Percentiles rank a stretch among this genome's conserved stretches.
These are phyloP conservation scores for Neltuma alba DNA, from an alignment of 306 rosid species.

Conservation along the genomic window DNA sequence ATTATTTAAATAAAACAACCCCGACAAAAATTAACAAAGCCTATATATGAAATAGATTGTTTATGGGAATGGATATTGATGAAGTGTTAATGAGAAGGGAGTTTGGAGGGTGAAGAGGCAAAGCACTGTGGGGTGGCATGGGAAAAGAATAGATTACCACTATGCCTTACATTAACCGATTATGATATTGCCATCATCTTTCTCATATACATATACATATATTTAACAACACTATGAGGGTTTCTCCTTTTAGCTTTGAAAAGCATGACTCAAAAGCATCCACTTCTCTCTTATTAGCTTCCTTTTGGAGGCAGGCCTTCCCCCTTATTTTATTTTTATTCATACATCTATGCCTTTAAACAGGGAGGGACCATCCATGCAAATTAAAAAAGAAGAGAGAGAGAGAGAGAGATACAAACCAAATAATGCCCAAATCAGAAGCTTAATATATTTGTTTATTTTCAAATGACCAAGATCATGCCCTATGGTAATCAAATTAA, in stretches of 20 bases:
- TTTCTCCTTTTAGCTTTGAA: conserved; percentile 35
- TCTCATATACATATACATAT: background rate
- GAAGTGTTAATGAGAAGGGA: background rate
- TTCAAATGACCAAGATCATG: conserved; percentile 12
- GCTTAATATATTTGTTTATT: conserved; percentile 16
- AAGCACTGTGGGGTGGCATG: conserved; percentile 29
- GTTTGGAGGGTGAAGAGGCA: conserved; percentile 38
- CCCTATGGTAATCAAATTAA: conserved; percentile 20
- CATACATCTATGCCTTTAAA: background rate
- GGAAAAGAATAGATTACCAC: conserved; percentile 52
- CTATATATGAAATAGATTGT: too few species aligned
- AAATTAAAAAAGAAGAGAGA: background rate
- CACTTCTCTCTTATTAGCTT: conserved; percentile 40
- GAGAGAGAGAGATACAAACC: conserved; percentile 28
- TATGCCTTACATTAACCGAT: conserved; percentile 27
- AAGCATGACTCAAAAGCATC: conserved; percentile 44
- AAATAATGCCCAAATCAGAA: conserved; percentile 53
- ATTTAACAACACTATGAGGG: conserved; percentile 28
- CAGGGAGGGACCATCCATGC: conserved; percentile 47
- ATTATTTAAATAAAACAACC: background rate
- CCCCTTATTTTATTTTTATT: background rate
- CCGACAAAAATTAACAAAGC: background rate
- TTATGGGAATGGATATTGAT: background rate
- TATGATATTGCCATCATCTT: conserved; percentile 29
- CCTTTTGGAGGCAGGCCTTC: conserved; percentile 12